Conservation (phyloP, 2,329 filamentous ascomycete genomes). For the Xenoacremonium recifei region DNA sequence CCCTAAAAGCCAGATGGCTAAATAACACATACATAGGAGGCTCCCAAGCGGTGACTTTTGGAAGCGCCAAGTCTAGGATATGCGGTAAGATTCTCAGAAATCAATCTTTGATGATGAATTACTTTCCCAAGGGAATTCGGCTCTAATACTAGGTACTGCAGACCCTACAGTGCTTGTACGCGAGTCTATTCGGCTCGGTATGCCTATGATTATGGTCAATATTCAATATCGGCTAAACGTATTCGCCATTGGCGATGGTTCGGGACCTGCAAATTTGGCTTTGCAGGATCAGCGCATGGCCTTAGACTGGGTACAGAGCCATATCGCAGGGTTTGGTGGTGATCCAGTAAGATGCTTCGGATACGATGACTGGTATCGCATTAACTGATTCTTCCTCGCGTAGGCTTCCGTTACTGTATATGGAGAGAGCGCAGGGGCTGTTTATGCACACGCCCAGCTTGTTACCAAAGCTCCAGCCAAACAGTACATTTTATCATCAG, state of each 20-base stretch:
- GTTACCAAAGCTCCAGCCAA: constrained; percentile 33
- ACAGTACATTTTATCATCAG: constrained; percentile 39
- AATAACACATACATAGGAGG: constrained; percentile 26
- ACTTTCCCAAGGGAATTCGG: no score
- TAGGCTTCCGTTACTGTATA: constrained; percentile 40
- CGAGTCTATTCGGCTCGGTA: constrained; percentile 30
- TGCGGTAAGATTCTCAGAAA: constrained; percentile 30
- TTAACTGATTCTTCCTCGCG: no score
- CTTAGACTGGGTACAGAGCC: constrained; percentile 27
- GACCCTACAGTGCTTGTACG: constrained; percentile 33
- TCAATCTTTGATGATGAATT: not conserved
- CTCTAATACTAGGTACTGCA: no score
- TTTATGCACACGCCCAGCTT: constrained; percentile 44
- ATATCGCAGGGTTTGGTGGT: constrained; percentile 29
- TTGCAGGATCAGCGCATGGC: constrained; percentile 32
- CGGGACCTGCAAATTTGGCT: constrained; percentile 34
- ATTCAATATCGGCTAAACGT: constrained; percentile 24
- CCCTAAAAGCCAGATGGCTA: not conserved
- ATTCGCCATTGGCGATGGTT: constrained; percentile 43
- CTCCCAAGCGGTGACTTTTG: constrained; percentile 43
- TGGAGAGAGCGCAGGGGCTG: constrained; percentile 45
- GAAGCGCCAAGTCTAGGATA: constrained; percentile 39
- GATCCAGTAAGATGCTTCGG: constrained; percentile 18
- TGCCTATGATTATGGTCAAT: constrained; percentile 15
- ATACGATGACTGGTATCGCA: not conserved